Conservation (phyloP, 192 early-diverging fungal species). For the Coemansia sp. region DNA sequence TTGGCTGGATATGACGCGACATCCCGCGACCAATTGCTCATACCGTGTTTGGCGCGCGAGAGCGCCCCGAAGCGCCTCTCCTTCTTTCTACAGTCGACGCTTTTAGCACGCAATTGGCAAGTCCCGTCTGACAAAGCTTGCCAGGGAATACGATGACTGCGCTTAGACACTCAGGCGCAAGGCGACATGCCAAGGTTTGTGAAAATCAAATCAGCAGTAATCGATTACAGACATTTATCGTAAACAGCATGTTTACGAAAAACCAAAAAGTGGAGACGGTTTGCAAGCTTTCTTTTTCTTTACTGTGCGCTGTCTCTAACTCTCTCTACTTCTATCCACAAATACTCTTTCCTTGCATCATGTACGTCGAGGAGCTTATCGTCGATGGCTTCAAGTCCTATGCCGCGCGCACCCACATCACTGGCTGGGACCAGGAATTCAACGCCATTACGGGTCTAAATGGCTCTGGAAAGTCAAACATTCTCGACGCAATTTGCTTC, state of each 20-base stretch:
- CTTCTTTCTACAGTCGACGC: not conserved
- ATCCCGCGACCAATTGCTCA: not conserved
- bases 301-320: not conserved
- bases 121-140: not conserved
- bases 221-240: not conserved
- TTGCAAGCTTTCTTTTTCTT: not conserved
- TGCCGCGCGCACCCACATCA: slow-evolving; percentile 91
- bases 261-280: too few relatives aligned
- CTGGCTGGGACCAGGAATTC: slow-evolving; percentile 98
- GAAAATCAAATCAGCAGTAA: slow-evolving; percentile 1
- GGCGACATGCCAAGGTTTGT: too few relatives aligned
- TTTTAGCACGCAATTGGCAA: not conserved
- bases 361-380: slow-evolving; percentile 95
- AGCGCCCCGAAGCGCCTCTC: not conserved
- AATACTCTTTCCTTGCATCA: slow-evolving; percentile 21
- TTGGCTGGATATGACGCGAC: slow-evolving; percentile 24
- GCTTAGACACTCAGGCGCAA: too few relatives aligned
- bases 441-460: slow-evolving; percentile 99
- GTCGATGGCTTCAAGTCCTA: slow-evolving; percentile 99
- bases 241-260: too few relatives aligned
- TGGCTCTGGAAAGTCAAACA: slow-evolving; percentile 98
- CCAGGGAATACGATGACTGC: not conserved
- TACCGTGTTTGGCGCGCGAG: not conserved
- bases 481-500: slow-evolving; percentile 99
- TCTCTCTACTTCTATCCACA: not conserved